A percentile compares a stretch with the other conserved stretches of the same genome.
These are phyloP conservation scores for Tuber microsphaerosporum DNA, from an alignment of 495 filamentous ascomycete genomes.

Conservation along the genomic window DNA sequence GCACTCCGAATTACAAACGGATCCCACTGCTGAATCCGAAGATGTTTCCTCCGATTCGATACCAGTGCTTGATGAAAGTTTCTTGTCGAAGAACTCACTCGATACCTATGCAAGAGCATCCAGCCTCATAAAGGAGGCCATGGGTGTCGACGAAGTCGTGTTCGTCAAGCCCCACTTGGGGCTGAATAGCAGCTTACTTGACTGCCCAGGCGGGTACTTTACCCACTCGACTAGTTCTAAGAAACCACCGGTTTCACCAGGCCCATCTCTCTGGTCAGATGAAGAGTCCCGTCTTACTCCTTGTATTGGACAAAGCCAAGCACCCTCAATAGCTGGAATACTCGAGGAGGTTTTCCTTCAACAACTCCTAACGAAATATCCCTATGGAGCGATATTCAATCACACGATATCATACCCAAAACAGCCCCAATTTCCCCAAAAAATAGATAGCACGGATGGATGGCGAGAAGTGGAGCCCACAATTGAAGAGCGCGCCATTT, in stretches of 20 bases:
- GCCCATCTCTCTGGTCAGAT: not conserved
- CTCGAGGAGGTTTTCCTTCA: not conserved
- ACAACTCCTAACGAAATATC: not conserved
- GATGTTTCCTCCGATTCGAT: not conserved
- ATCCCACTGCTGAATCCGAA: not conserved
- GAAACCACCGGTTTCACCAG: not conserved
- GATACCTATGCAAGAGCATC: slow-evolving; percentile 34
- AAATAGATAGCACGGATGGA: not conserved
- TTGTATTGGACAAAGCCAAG: not conserved
- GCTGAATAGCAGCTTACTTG: not conserved
- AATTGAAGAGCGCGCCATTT: not conserved
- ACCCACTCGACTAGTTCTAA: not conserved
- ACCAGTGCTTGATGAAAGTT: not conserved
- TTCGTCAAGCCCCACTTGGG: slow-evolving; percentile 41
- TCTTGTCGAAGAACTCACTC: not conserved
- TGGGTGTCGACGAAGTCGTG: slow-evolving; percentile 44
- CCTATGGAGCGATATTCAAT: not conserved
- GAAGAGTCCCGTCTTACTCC: not conserved
- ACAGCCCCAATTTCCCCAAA: not conserved
- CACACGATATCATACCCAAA: not conserved
- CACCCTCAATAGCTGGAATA: not conserved
- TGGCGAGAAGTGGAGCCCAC: not conserved
- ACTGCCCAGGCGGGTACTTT: not conserved
- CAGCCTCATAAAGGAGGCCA: slow-evolving; percentile 41
- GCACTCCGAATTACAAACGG: no score